Evolutionary conservation across 1,139 yeast genomes (phyloP), one percentile per base, ranked within the genome.

Genomic region (Kazachstania sp.): DNA sequence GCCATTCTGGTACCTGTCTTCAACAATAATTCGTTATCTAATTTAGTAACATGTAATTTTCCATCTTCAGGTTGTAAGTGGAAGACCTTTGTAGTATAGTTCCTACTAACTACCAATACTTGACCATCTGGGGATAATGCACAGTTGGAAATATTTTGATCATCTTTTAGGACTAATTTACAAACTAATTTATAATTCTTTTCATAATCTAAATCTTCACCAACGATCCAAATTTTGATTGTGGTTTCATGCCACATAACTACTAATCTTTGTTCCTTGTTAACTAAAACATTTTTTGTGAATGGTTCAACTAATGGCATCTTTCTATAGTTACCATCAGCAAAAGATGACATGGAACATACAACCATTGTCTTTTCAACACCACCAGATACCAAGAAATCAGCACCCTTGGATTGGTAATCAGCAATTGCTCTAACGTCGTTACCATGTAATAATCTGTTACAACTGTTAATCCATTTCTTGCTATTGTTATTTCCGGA

Each of bases 311-410:
- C 75, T 29, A 81, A 71, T 34, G 88, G 78, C 41, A 92, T 66
- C 66, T 85, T 88, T 53, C 81, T 73, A 58, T 83, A 83, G 51
- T 78, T 78, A 16, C 94, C 90, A 58, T 81, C 85, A 51, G 81
- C 80, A 64, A 92, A 90, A 16, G 68, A 61, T 37, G 71, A 71
- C 36, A 83, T 69, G 1, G 94, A 78, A 60, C 79, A 85, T 35
- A 92, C 73, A 3, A 86, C 90, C 48, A 92, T 70, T 16, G 82
- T 75, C 58, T 86, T 76, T 65, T 92, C 97, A 18, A 86, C 94
- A 53, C 97, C 97, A 46, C 95, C 97, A 58, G 94, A 83, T 2
- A 86, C 78, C 49, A 90, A 70, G 52, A 83, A 74, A 56, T 82
- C 83, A 45, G 81, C 74, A 34, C 81, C 81, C 54, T 79, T 81